Base-by-base conservation (phyloP, 352 stramenopile genomes). In the Aphanomyces invadans region DNA sequence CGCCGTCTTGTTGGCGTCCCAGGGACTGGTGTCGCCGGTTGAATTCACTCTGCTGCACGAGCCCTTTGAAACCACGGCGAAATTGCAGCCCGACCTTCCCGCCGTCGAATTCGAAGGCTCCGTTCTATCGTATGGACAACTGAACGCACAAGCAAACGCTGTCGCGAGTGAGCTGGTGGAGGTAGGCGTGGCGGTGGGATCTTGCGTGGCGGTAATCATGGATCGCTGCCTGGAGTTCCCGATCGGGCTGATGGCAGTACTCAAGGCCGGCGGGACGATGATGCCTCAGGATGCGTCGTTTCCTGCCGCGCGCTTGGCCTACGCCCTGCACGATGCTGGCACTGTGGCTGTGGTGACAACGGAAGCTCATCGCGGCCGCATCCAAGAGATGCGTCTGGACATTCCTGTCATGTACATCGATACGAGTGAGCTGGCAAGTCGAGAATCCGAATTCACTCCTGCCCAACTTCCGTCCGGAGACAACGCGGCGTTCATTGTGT, bases 141-240 rank as follows among this genome's bases (percentile, higher is more conserved):
- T 79, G 2, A 62, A 79, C n/a, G 57, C 53, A 9, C 52, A 76
- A 1, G 75, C 75, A 15, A 66, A 53, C 42, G 62, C 70, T 19
- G 39, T 74, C 21, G 70, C 74, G 1, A 62, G 33, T 51, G 59
- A 39, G 32, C 73, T 45, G 38, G 72, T 56, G n/a, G 33, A 19
- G 73, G 75, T n/a, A 76, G 83, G 17, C 76, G 73, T n/a, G 84
- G 84, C 64, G 76, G 49, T 32, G 17, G 23, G 23, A 32, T 57
- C 49, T 33, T 12, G 49, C 25, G 29, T 57, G 21, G 49, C 49
- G 12, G 29, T 57, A 11, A n/a, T 97, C 68, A 96, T 97, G 88
- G 89, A 97, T 62, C 88, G 95, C 39, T 94, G 84, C 62, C 78
- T 86, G 59, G 84, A 97, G 76, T 98, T 97, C 70, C 87, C 95